Evolutionary conservation across 257 asterid species (phyloP).

Genomic region (Petrea volubilis): DNA sequence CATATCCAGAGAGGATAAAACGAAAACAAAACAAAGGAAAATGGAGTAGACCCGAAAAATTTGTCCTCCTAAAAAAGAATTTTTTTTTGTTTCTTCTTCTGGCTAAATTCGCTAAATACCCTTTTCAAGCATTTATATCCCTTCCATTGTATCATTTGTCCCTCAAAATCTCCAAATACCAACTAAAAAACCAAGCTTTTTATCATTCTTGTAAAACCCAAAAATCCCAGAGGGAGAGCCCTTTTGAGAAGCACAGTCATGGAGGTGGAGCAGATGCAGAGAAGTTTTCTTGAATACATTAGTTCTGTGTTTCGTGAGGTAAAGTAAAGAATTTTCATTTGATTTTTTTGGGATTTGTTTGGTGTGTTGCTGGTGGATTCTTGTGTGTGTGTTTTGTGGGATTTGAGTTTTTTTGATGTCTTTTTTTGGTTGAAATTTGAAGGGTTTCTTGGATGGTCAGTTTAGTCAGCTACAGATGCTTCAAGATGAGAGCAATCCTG

Average conservation of each 20-base stretch:
- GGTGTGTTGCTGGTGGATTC: no score
- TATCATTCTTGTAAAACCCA: neutral
- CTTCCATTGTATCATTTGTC: conserved; percentile 16
- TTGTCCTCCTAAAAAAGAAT: neutral
- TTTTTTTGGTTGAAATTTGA: conserved; percentile 1
- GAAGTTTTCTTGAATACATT: conserved; percentile 56
- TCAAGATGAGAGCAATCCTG: conserved; percentile 86
- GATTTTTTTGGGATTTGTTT: neutral
- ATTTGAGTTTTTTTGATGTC: conserved; percentile 11
- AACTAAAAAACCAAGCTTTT: neutral
- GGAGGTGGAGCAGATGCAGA: conserved; percentile 72
- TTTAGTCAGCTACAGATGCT: conserved; percentile 73
- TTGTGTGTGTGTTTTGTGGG: no score
- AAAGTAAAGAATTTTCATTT: neutral
- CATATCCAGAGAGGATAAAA: neutral
- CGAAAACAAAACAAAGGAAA: no score
- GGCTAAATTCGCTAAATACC: conserved; percentile 16
- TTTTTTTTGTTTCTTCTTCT: neutral
- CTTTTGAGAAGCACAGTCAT: conserved; percentile 23
- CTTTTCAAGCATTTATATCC: conserved; percentile 21
- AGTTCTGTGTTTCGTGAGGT: conserved; percentile 61
- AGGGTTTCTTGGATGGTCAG: conserved; percentile 82
- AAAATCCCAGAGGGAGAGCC: neutral
- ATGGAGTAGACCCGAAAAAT: neutral
- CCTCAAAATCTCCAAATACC: conserved; percentile 11